Percentiles rank a stretch among this genome's conserved stretches.
These are phyloP conservation scores for Pueraria montana DNA, from an alignment of 306 rosid genomes.

Conservation along the genomic window DNA sequence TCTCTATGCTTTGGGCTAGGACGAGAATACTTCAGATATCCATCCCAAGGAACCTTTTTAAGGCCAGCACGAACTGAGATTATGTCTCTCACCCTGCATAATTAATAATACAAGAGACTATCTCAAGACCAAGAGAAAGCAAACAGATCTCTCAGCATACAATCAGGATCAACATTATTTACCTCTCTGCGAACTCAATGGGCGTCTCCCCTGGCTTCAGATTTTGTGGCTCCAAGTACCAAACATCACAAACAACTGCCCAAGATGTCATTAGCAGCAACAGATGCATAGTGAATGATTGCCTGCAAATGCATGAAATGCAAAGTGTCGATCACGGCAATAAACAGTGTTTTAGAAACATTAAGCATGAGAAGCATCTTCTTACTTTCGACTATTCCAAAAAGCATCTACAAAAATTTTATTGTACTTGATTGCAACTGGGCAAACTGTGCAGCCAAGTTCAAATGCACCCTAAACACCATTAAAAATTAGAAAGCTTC, in stretches of 20 bases:
- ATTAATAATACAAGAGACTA: conserved; percentile 13
- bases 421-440: conserved; percentile 94
- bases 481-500: conserved; percentile 43
- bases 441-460: conserved; percentile 95
- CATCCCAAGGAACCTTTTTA: conserved; percentile 98
- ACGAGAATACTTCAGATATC: conserved; percentile 92
- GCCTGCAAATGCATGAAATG: conserved; percentile 68
- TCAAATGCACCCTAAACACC: conserved; percentile 95
- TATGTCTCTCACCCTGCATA: conserved; percentile 86
- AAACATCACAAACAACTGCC: conserved; percentile 99
- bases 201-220: conserved; percentile 91
- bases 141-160: conserved; percentile 8
- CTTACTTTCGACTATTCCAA: conserved; percentile 98
- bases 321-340: background rate
- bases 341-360: background rate
- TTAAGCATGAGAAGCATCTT: conserved; percentile 42
- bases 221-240: conserved; percentile 96
- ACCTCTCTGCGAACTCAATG: conserved; percentile 99
- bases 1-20: conserved; percentile 96
- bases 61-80: conserved; percentile 92
- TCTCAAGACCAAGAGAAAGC: conserved; percentile 22
- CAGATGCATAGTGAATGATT: conserved; percentile 93
- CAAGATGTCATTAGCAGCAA: conserved; percentile 98
- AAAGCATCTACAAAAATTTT: conserved; percentile 97
- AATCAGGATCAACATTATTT: conserved; percentile 30